Percentiles rank a stretch among this genome's conserved stretches.
Conservation (phyloP, 305 asterid species). For the Fraxinus xanthoxyloides region DNA sequence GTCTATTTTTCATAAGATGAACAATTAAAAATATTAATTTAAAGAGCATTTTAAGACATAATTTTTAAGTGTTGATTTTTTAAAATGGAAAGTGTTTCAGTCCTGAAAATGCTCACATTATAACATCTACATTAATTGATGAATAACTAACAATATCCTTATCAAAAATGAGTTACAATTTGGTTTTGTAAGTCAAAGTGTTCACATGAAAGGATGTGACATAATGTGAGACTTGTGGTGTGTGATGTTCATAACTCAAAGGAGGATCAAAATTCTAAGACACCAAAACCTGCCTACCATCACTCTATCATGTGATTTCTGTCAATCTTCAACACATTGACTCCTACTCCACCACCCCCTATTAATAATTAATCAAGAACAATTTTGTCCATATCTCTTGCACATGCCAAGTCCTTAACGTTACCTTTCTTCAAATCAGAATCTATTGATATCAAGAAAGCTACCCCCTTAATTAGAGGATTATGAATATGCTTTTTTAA, state of each 20-base stretch:
- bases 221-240: not conserved
- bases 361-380: not conserved
- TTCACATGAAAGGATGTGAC: slow-evolving; percentile 7
- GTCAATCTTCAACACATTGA: not conserved
- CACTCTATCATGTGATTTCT: not conserved
- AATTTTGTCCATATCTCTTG: not conserved
- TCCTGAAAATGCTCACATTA: too few species aligned
- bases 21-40: too few species aligned
- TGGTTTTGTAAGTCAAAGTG: not conserved
- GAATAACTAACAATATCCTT: not conserved
- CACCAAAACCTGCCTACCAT: not conserved
- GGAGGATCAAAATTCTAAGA: not conserved
- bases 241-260: not conserved
- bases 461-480: not conserved
- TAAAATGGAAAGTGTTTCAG: too few species aligned
- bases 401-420: slow-evolving; percentile 21
- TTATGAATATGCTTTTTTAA: not conserved
- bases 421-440: slow-evolving; percentile 16
- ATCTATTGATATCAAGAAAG: not conserved
- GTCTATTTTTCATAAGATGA: too few species aligned
- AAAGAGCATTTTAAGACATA: too few species aligned
- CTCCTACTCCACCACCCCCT: not conserved
- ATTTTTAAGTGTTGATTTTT: too few species aligned
- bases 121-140: too few species aligned
- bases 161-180: not conserved